Percentiles rank a stretch among this genome's conserved stretches.
phyloP scores from a whole-genome alignment of 2,329 filamentous ascomycete species.

The Thermothelomyces thermophilus region DNA sequence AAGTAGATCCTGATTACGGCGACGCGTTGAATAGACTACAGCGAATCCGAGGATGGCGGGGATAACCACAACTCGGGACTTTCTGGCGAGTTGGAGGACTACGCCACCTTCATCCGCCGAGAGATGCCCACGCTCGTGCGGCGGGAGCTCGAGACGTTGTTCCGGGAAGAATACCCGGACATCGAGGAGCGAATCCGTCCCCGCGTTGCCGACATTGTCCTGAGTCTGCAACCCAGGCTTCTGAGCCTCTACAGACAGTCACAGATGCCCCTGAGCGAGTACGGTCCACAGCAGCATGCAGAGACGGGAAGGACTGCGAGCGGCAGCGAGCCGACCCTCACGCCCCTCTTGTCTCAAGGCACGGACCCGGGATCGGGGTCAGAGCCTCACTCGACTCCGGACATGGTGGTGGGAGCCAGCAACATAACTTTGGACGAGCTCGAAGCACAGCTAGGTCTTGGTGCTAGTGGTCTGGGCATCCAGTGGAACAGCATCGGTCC shows the following conservation, averaged over 20 bases:
- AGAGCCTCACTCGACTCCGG: background rate
- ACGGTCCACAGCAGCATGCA: slow-evolving; percentile 13
- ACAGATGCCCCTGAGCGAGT: slow-evolving; percentile 21
- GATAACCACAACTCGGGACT: background rate
- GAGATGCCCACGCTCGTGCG: slow-evolving; percentile 25
- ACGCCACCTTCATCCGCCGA: slow-evolving; percentile 20
- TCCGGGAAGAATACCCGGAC: slow-evolving; percentile 19
- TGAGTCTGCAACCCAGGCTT: slow-evolving; percentile 20
- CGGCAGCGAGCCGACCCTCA: background rate
- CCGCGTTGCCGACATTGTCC: slow-evolving; percentile 21
- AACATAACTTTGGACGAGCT: background rate
- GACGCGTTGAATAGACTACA: too few species aligned
- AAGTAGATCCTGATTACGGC: too few species aligned
- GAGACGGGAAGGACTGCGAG: background rate
- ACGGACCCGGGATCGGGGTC: background rate
- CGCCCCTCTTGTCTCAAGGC: slow-evolving; percentile 5
- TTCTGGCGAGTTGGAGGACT: slow-evolving; percentile 20
- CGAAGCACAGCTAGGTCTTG: background rate
- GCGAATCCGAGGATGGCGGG: slow-evolving; percentile 9
- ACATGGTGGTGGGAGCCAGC: background rate
- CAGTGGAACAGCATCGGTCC: background rate
- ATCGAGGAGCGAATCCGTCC: slow-evolving; percentile 21
- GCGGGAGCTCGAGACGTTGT: slow-evolving; percentile 21
- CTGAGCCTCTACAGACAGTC: slow-evolving; percentile 22
- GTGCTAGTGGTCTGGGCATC: background rate